phyloP scores from a whole-genome alignment of 306 rosid species.

The Luffa aegyptiaca region DNA sequence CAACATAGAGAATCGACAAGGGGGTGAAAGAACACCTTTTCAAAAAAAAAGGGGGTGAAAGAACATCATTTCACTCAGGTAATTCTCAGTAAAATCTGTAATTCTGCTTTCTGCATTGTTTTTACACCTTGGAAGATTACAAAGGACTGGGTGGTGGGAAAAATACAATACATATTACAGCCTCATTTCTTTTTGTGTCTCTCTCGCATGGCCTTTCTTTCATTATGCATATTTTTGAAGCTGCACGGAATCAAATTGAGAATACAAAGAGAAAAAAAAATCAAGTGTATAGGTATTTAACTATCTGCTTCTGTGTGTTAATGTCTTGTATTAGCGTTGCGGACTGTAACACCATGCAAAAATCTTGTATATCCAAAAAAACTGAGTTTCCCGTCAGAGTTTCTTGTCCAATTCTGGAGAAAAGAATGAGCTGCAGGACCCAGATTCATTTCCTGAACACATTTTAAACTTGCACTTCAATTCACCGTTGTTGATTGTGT shows the following conservation, averaged over 20 bases:
- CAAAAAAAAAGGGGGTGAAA: no score
- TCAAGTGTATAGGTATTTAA: background rate
- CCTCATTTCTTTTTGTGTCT: background rate
- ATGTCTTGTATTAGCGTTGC: constrained; percentile 7
- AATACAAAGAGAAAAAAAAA: background rate
- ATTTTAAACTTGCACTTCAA: constrained; percentile 6
- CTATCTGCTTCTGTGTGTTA: background rate
- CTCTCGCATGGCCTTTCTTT: background rate
- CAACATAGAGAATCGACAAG: background rate
- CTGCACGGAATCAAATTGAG: background rate
- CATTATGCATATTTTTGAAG: background rate
- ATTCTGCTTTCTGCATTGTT: background rate
- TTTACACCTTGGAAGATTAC: background rate
- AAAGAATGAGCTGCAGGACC: constrained; percentile 60
- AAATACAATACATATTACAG: background rate
- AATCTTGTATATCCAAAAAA: constrained; percentile 72
- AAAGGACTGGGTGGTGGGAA: background rate
- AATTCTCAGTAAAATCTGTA: background rate
- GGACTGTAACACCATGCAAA: constrained; percentile 70
- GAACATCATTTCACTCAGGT: background rate
- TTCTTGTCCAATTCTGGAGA: constrained; percentile 80
- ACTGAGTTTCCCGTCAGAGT: constrained; percentile 78
- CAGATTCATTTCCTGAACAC: constrained; percentile 79
- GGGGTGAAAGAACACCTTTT: background rate
- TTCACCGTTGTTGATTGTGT: background rate